phyloP scores from a whole-genome alignment of 257 asterid genomes.

The Dorcoceras hygrometricum region DNA sequence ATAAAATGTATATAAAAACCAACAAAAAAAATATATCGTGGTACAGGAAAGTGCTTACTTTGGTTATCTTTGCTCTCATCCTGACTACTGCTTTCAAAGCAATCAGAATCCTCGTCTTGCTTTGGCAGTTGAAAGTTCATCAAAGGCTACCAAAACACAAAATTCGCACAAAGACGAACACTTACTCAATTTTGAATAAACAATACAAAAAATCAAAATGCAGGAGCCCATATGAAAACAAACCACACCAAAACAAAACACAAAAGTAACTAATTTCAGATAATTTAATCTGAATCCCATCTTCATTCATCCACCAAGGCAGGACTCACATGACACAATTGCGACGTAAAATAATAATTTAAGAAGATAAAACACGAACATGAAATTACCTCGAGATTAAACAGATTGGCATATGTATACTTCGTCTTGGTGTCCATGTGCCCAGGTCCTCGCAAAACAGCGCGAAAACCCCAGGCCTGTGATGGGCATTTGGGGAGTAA shows the following conservation, averaged over 20 bases:
- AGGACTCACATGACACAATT: constrained; percentile 26
- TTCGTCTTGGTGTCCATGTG: constrained; percentile 75
- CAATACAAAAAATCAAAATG: constrained; percentile 7
- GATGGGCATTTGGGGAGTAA: constrained; percentile 59
- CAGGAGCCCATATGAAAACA: constrained; percentile 22
- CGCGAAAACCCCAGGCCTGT: constrained; percentile 32
- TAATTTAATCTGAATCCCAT: constrained; percentile 15
- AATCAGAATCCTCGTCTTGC: constrained; percentile 80
- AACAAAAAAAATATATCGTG: constrained; percentile 10
- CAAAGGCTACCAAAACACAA: constrained; percentile 64
- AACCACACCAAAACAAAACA: constrained; percentile 19
- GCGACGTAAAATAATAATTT: constrained; percentile 14
- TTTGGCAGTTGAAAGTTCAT: constrained; percentile 92
- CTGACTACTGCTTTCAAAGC: constrained; percentile 91
- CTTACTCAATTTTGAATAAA: constrained; percentile 24
- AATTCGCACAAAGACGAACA: constrained; percentile 31
- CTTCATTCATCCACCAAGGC: constrained; percentile 13
- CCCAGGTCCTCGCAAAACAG: constrained; percentile 27
- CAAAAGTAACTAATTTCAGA: constrained; percentile 5
- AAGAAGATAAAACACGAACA: constrained; percentile 11
- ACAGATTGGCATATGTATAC: constrained; percentile 67
- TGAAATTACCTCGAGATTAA: constrained; percentile 88
- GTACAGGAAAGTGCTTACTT: constrained; percentile 51
- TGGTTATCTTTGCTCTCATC: constrained; percentile 97
- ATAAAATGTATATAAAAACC: not conserved